Evolutionary conservation across 306 rosid species (phyloP).

Genomic region (Ammopiptanthus mongolicus): DNA sequence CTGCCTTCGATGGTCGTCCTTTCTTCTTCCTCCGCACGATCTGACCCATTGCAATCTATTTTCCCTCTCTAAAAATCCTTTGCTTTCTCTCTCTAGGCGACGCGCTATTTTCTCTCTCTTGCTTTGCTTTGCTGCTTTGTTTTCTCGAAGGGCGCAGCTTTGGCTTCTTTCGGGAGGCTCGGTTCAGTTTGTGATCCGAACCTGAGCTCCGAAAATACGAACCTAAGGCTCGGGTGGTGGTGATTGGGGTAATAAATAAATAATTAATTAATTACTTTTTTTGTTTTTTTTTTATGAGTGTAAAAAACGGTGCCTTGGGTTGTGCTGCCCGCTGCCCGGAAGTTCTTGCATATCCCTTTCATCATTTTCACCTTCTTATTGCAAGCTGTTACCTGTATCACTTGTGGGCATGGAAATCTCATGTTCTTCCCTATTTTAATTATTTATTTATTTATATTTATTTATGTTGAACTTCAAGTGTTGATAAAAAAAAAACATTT

Average conservation of each 20-base stretch:
- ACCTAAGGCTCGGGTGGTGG: slow-evolving; percentile 35
- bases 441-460: too few relatives aligned
- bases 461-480: too few relatives aligned
- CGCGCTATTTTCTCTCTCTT: slow-evolving; percentile 21
- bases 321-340: slow-evolving; percentile 61
- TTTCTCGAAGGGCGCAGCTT: slow-evolving; percentile 15
- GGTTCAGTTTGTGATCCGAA: slow-evolving; percentile 30
- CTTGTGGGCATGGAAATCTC: too few relatives aligned
- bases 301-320: slow-evolving; percentile 31
- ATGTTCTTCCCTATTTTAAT: too few relatives aligned
- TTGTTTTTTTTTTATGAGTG: too few relatives aligned
- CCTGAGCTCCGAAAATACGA: slow-evolving; percentile 12
- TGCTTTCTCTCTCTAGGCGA: slow-evolving; percentile 26
- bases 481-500: too few relatives aligned
- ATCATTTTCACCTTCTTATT: too few relatives aligned
- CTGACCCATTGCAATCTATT: slow-evolving; percentile 76
- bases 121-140: slow-evolving; percentile 26
- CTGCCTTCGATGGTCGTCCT: slow-evolving; percentile 94
- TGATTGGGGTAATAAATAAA: not conserved
- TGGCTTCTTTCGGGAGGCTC: slow-evolving; percentile 46
- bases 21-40: slow-evolving; percentile 99
- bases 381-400: too few relatives aligned
- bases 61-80: slow-evolving; percentile 9
- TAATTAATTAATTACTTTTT: not conserved
- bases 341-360: slow-evolving; percentile 26